A percentile compares a stretch with the other conserved stretches of the same genome.
These are phyloP conservation scores for Microdochium nivale DNA, from an alignment of 2,329 filamentous ascomycete species.

Conservation along the genomic window DNA sequence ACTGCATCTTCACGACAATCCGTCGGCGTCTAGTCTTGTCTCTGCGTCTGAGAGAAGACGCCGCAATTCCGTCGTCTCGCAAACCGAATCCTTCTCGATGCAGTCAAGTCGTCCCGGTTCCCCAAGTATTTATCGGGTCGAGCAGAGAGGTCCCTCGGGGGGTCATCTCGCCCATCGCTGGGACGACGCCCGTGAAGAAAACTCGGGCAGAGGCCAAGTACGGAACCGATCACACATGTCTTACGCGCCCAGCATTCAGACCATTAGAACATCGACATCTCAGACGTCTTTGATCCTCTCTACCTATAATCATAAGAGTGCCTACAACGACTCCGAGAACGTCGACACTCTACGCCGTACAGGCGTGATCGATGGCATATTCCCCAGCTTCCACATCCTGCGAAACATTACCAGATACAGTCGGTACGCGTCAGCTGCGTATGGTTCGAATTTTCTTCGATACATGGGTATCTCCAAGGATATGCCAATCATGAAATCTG, in stretches of 20 bases:
- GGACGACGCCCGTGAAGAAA: constrained; percentile 3
- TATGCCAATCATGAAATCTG: constrained; percentile 29
- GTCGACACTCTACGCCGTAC: constrained; percentile 39
- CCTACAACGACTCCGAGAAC: constrained; percentile 37
- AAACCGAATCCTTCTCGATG: neutral
- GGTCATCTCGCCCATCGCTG: neutral
- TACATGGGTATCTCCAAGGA: constrained; percentile 52
- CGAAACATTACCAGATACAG: constrained; percentile 57
- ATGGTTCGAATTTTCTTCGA: constrained; percentile 54
- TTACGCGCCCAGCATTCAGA: constrained; percentile 49
- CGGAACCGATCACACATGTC: constrained; percentile 22
- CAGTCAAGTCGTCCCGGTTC: neutral
- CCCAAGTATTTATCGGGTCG: neutral
- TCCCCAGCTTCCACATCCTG: constrained; percentile 50
- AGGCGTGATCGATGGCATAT: constrained; percentile 48
- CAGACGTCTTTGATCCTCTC: constrained; percentile 44
- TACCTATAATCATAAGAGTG: constrained; percentile 37
- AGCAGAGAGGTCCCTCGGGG: neutral
- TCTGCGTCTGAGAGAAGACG: neutral
- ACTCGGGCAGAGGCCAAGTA: constrained; percentile 14
- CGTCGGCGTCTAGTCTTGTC: neutral
- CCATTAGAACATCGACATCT: constrained; percentile 46
- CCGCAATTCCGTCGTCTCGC: neutral
- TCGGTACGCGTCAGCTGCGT: constrained; percentile 58
- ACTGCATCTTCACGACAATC: constrained; percentile 1